Evolutionary conservation across 192 early-diverging fungal genomes (phyloP).

Genomic region (Rhizoclosmatium globosum): DNA sequence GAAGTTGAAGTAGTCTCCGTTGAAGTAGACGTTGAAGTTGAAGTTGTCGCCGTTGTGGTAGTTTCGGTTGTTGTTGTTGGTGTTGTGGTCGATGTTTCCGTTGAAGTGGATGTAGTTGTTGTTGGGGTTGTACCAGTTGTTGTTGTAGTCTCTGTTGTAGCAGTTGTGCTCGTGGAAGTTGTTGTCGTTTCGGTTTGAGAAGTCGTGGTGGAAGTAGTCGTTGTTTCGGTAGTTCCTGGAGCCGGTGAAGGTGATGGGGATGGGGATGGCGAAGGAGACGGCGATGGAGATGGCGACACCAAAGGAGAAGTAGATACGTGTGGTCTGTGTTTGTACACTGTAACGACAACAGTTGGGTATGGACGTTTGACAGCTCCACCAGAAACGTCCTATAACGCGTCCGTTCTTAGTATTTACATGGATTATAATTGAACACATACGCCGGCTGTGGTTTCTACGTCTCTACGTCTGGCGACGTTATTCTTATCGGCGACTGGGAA

Average conservation of each 20-base stretch:
- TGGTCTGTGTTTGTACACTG: slow-evolving; percentile 5
- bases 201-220: neutral
- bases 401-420: no score
- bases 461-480: neutral
- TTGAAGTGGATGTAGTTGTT: neutral
- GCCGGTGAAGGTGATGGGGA: neutral
- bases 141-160: neutral
- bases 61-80: neutral
- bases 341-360: neutral
- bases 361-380: neutral
- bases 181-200: neutral
- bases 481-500: slow-evolving; percentile 17
- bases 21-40: slow-evolving; percentile 5
- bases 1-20: slow-evolving; percentile 13
- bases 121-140: slow-evolving; percentile 1
- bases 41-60: neutral
- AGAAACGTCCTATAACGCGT: neutral
- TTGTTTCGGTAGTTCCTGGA: no score
- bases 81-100: slow-evolving; percentile 1
- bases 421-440: neutral
- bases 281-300: neutral
- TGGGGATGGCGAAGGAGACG: neutral
- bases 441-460: neutral
- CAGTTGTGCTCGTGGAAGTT: neutral
- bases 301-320: neutral